Evolutionary conservation across 352 stramenopile species (phyloP).

Genomic region (Pythium dissotocum): DNA sequence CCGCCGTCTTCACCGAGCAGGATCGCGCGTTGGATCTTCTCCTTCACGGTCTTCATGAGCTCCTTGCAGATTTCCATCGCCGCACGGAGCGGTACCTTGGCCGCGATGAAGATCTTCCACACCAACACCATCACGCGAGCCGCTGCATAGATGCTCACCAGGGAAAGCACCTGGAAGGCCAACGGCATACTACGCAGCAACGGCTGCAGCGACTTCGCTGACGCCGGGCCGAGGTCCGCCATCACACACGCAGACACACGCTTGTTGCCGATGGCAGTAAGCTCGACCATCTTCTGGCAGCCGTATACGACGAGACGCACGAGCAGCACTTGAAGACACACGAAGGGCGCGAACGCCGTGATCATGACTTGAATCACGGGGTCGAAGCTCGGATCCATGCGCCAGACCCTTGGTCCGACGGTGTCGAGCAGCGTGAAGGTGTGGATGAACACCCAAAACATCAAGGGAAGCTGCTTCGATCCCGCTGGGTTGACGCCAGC

Average conservation of each 20-base stretch:
- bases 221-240: no score
- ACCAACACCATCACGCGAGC: neutral
- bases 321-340: neutral
- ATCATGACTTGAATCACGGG: neutral
- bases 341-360: neutral
- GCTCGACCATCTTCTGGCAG: neutral
- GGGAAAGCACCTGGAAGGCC: neutral
- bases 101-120: no score
- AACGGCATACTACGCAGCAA: no score
- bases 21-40: neutral
- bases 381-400: neutral
- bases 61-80: no score
- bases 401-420: no score
- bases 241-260: no score
- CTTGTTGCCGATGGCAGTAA: no score
- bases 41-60: no score
- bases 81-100: no score
- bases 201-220: no score
- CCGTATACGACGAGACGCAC: neutral
- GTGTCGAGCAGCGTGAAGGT: neutral
- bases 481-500: no score
- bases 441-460: neutral
- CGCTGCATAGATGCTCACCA: neutral
- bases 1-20: neutral
- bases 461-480: neutral